Conservation (phyloP, 1,139 yeast genomes). For the Hansenula sp. region DNA sequence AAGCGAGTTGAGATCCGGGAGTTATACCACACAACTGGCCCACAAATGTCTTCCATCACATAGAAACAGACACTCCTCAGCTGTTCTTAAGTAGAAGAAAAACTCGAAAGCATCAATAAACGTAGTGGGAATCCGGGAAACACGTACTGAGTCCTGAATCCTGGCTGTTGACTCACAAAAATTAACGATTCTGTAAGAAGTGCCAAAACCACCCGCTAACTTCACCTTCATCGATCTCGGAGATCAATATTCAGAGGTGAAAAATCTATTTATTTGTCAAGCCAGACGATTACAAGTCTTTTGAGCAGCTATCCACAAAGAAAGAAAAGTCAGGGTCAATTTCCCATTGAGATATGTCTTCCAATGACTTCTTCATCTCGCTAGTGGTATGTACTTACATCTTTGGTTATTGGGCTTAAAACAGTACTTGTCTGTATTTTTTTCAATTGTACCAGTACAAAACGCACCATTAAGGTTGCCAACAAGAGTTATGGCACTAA, state of each 20-base stretch:
- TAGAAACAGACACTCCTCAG: no score
- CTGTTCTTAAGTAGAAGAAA: no score
- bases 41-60: no score
- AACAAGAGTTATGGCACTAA: background rate
- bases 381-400: constrained; percentile 23
- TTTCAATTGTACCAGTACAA: background rate
- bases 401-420: no score
- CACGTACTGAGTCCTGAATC: no score
- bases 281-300: no score
- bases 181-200: background rate
- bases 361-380: constrained; percentile 25
- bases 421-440: background rate
- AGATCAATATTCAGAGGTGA: background rate
- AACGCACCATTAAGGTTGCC: background rate
- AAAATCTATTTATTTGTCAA: background rate
- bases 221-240: background rate
- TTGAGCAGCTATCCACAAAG: no score
- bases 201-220: background rate
- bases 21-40: no score
- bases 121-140: no score
- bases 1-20: no score
- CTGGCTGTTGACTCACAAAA: background rate
- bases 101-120: no score
- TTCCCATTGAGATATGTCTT: background rate
- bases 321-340: background rate